Evolutionary conservation across 805 yeast species (phyloP), one percentile per base, ranked within the genome.

Genomic region (Metschnikowia vanudenii): DNA sequence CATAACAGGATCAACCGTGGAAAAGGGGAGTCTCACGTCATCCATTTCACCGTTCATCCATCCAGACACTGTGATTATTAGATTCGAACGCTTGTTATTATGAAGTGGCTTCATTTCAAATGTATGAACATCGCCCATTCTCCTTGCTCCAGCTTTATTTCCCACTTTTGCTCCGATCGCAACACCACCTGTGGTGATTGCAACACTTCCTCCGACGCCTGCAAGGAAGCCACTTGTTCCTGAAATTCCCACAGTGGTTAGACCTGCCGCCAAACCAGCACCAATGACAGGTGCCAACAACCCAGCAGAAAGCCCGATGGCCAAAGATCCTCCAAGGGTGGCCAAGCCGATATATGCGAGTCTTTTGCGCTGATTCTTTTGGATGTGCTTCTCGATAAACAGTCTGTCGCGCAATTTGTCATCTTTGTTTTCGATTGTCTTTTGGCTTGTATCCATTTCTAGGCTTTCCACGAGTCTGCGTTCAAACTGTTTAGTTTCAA

Each of bases 41-140:
- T 94, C 99, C 57, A 83, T 81, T 49, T 83, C 85, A 63, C 97
- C 95, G 44, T 84, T 85, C 92, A 94, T 90, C 99, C 99, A 94
- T 1, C 99, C 99, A 43, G 95, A 82, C 0, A 95, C 90, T 1
- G 97, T 91, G 16, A 94, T 68, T 44, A 92, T 85, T 54, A 91
- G 71, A 60, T 89, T 92, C 3, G 95, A 84, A 41, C 99, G 75
- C 61, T 87, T 86, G 63, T 88, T 90, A 62, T 92, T 91, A 64
- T 89, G 96, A 54, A 94, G 70, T 0, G 99, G 98, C 41, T 87
- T 80, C 64, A 95, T 85, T 59, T 95, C 98, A 67, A 94, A 94
- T 0, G 97, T 92, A 56, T 86, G 79, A 11, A 94, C 98, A 47
- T 88, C 89, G 1, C 97, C 97, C 67, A 85, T 84, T 63, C 99